Evolutionary conservation across 345 rosid genomes (phyloP), one percentile per base, ranked within the genome.

Genomic region (Kandelia obovata): DNA sequence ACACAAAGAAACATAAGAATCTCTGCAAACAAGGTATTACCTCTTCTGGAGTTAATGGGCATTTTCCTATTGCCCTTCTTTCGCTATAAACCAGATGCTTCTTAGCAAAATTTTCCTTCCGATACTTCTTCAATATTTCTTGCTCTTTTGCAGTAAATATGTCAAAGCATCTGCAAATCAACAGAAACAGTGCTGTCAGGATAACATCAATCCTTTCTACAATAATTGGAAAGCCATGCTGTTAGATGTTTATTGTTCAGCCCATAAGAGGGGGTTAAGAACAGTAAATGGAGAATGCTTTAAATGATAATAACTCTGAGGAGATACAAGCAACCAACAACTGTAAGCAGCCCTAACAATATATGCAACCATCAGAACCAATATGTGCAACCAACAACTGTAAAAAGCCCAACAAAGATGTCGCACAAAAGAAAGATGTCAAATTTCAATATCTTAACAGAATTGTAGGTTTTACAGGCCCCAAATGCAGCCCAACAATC

Each of bases 11-110:
- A 9, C 76, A 23, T 1, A 4, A 6, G 23, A 56, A 23, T 57
- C 20, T 31, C 7, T 17, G 34, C 39, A 27, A 61, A 31, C 52
- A 77, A 26, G 58, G 43, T 30, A 58, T 65, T 52, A 91, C 97
- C 96, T 92, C 96, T 85, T 88, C 96, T 64, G 96, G 99, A 73
- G 96, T 88, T 69, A 95, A 77, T 53, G 96, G 97, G 64, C 93
- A 89, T 77, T 92, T 94, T 46, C 99, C 97, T 19, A 89, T 91
- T 63, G 90, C 96, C 70, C 97, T 83, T 76, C 96, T 86, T 86
- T 90, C 89, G 17, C 77, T 72, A 65, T 83, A 85, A 61, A 89
- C 60, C 49, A 92, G 96, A 62, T 58, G 84, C 67, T 92, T 95
- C 71, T 79, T 72, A 0, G 95, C 94, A 82, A 96, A 96, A 73